Evolutionary conservation across 2,329 filamentous ascomycete genomes (phyloP).

Genomic region (Rhynchosporium agropyri): DNA sequence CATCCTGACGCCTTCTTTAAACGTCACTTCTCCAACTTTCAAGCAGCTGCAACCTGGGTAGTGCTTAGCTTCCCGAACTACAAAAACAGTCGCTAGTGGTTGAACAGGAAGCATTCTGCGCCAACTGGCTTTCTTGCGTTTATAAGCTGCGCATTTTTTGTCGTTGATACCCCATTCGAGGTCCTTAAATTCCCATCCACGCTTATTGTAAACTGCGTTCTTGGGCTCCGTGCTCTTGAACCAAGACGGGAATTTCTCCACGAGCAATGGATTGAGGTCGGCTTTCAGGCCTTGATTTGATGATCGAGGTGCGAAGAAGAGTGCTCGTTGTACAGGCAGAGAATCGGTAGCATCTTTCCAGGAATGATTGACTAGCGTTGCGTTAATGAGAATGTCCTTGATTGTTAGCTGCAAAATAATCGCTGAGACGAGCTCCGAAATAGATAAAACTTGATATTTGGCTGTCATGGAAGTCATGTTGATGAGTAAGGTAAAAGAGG

Average conservation of each 20-base stretch:
- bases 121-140: slow-evolving; percentile 26
- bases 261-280: slow-evolving; percentile 23
- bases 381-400: slow-evolving; percentile 21
- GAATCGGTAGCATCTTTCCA: slow-evolving; percentile 21
- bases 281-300: not conserved
- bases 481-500: not conserved
- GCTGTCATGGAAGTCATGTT: not conserved
- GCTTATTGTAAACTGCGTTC: not conserved
- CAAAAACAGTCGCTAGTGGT: slow-evolving; percentile 13
- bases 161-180: slow-evolving; percentile 16
- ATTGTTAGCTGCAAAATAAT: slow-evolving; percentile 26
- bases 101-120: slow-evolving; percentile 27
- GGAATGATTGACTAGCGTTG: slow-evolving; percentile 20
- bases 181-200: slow-evolving; percentile 10
- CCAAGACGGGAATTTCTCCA: slow-evolving; percentile 18
- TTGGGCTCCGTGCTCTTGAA: slow-evolving; percentile 8
- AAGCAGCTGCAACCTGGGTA: not conserved
- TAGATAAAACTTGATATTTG: slow-evolving; percentile 13
- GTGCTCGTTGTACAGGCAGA: slow-evolving; percentile 11
- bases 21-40: not conserved
- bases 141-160: slow-evolving; percentile 12
- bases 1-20: slow-evolving; percentile 22
- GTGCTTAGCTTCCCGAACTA: slow-evolving; percentile 5
- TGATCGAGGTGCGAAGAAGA: slow-evolving; percentile 22
- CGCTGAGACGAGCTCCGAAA: slow-evolving; percentile 22